Percentiles rank a stretch among this genome's conserved stretches.
These are phyloP conservation scores for Pittosporum tobira DNA, from an alignment of 129 eudicot species.

Conservation along the genomic window DNA sequence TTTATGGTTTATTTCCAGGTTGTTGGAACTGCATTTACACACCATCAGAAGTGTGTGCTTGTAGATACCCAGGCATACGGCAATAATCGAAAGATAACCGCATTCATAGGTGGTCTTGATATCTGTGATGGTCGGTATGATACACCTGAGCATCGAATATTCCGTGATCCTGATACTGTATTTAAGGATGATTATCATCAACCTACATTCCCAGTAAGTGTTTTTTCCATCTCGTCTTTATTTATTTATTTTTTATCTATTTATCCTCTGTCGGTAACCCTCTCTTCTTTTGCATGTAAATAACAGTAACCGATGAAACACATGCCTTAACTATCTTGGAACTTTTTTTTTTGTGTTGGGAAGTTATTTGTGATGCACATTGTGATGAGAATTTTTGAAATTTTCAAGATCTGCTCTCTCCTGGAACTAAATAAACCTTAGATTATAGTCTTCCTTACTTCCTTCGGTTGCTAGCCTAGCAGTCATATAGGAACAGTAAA, in stretches of 20 bases:
- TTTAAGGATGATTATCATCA: constrained; percentile 83
- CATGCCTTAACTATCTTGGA: background rate
- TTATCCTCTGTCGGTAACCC: background rate
- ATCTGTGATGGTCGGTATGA: constrained; percentile 99
- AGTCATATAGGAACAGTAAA: no score
- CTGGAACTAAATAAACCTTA: constrained; percentile 1
- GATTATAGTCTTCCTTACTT: background rate
- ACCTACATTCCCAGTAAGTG: constrained; percentile 78
- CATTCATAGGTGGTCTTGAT: constrained; percentile 91
- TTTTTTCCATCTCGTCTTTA: constrained; percentile 1
- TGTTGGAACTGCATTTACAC: constrained; percentile 87
- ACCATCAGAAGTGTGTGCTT: constrained; percentile 98
- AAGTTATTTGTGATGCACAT: background rate
- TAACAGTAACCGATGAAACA: background rate
- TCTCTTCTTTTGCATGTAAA: background rate
- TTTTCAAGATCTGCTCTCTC: background rate
- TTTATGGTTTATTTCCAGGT: constrained; percentile 42
- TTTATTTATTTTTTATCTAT: background rate
- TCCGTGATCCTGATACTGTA: constrained; percentile 71
- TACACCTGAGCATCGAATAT: constrained; percentile 87
- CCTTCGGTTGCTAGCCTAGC: no score
- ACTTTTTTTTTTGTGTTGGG: background rate
- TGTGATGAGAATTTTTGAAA: background rate
- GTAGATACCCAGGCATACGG: constrained; percentile 92
- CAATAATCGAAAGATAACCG: constrained; percentile 72